Evolutionary conservation across 2,329 filamentous ascomycete species (phyloP).

Genomic region (Penicillium sumatraense): DNA sequence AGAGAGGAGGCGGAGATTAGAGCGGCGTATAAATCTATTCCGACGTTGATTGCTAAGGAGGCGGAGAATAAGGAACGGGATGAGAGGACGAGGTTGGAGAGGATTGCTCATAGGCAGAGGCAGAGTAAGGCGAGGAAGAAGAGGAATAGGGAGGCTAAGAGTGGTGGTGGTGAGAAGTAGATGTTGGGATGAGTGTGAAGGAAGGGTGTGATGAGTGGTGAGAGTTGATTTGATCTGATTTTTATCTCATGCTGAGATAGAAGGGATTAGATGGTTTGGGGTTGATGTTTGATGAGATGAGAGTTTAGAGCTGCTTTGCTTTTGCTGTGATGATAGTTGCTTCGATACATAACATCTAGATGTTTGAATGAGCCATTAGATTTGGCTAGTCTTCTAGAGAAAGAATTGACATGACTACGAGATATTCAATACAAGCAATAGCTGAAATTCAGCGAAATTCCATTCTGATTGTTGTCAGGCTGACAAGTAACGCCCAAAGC

Average conservation of each 20-base stretch:
- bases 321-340: no score
- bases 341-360: no score
- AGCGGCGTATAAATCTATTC: not conserved
- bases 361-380: no score
- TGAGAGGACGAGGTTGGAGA: not conserved
- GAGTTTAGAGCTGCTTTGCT: no score
- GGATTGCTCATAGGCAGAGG: not conserved
- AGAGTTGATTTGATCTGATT: not conserved
- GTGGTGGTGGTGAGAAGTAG: not conserved
- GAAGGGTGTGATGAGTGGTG: not conserved
- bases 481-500: not conserved
- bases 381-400: no score
- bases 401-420: no score
- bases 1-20: not conserved
- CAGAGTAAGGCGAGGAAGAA: not conserved
- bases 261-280: no score
- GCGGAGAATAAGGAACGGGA: not conserved
- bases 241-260: no score
- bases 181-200: not conserved
- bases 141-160: not conserved
- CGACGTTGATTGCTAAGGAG: not conserved
- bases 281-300: no score
- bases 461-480: no score
- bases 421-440: no score
- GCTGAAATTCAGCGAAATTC: no score